Percentiles rank a stretch among this genome's conserved stretches.
These are phyloP conservation scores for Starmerella potacharoeniae DNA, from an alignment of 805 yeast species.

Conservation along the genomic window DNA sequence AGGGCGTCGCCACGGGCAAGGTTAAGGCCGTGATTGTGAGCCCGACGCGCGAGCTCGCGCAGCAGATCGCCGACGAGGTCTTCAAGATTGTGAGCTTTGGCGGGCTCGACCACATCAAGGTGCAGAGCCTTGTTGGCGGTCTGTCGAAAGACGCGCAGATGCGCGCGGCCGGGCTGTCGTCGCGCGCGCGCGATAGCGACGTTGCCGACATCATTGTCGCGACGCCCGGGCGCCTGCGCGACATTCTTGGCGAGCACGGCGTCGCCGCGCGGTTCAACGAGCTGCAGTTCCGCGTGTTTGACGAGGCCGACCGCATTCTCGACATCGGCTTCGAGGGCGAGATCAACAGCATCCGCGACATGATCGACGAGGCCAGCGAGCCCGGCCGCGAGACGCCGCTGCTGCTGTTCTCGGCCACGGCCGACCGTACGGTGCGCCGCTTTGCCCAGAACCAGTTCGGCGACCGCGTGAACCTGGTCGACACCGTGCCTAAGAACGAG, in stretches of 20 bases:
- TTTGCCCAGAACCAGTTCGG: slow-evolving; percentile 46
- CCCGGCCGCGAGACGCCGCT: slow-evolving; percentile 37
- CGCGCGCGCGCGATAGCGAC: slow-evolving; percentile 1
- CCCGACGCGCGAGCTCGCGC: slow-evolving; percentile 87
- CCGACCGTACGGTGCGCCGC: slow-evolving; percentile 51
- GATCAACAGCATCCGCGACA: slow-evolving; percentile 32
- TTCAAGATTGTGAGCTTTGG: slow-evolving; percentile 33
- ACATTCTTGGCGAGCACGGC: slow-evolving; percentile 40
- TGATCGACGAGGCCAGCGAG: slow-evolving; percentile 43
- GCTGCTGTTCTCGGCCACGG: slow-evolving; percentile 78
- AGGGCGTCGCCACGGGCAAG: slow-evolving; percentile 14
- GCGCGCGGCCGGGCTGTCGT: slow-evolving; percentile 32
- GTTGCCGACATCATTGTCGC: slow-evolving; percentile 54
- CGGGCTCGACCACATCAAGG: slow-evolving; percentile 28
- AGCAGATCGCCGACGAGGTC: slow-evolving; percentile 63
- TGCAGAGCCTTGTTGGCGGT: slow-evolving; percentile 61
- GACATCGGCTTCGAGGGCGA: slow-evolving; percentile 70
- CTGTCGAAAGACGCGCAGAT: slow-evolving; percentile 34
- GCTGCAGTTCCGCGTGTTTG: slow-evolving; percentile 60
- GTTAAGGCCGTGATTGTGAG: slow-evolving; percentile 61
- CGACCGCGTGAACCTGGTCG: slow-evolving; percentile 35
- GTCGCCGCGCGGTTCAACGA: slow-evolving; percentile 38
- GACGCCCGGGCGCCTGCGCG: slow-evolving; percentile 79
- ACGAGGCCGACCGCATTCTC: slow-evolving; percentile 83
- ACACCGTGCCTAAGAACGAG: slow-evolving; percentile 62